phyloP scores from a whole-genome alignment of 805 yeast species.

The Cyberlindnera xishuangbannaensis region DNA sequence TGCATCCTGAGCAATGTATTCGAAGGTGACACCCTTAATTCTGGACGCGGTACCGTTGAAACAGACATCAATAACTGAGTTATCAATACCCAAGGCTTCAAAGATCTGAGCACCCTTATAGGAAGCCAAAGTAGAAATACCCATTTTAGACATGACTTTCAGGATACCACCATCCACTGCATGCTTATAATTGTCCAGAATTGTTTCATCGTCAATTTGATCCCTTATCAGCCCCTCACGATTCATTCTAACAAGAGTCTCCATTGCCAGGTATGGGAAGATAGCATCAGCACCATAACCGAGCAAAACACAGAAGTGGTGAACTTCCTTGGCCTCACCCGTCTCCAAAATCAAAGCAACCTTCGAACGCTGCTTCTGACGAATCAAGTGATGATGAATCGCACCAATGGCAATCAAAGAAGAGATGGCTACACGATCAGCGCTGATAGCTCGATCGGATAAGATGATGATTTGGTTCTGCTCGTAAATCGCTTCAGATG shows the following conservation, averaged over 20 bases:
- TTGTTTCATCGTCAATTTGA: slow-evolving; percentile 49
- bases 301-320: slow-evolving; percentile 86
- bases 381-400: slow-evolving; percentile 91
- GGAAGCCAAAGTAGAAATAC: slow-evolving; percentile 96
- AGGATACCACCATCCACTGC: slow-evolving; percentile 88
- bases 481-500: slow-evolving; percentile 76
- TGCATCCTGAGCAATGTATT: slow-evolving; percentile 94
- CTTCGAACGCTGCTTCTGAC: slow-evolving; percentile 93
- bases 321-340: slow-evolving; percentile 97
- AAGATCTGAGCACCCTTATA: slow-evolving; percentile 98
- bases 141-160: slow-evolving; percentile 99
- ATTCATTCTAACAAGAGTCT: slow-evolving; percentile 80
- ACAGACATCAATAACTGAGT: slow-evolving; percentile 91
- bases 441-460: slow-evolving; percentile 60
- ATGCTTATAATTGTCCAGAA: slow-evolving; percentile 73
- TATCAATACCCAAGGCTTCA: slow-evolving; percentile 94
- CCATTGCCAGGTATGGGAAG: slow-evolving; percentile 90
- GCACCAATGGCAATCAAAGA: slow-evolving; percentile 94
- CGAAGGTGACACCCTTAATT: slow-evolving; percentile 92
- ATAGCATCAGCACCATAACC: slow-evolving; percentile 98
- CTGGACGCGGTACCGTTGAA: slow-evolving; percentile 97
- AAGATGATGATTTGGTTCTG: slow-evolving; percentile 70
- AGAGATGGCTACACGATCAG: slow-evolving; percentile 70
- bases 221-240: slow-evolving; percentile 65
- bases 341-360: slow-evolving; percentile 90